phyloP scores from a whole-genome alignment of 202 grass and related monocot species.

The Zizania palustris region DNA sequence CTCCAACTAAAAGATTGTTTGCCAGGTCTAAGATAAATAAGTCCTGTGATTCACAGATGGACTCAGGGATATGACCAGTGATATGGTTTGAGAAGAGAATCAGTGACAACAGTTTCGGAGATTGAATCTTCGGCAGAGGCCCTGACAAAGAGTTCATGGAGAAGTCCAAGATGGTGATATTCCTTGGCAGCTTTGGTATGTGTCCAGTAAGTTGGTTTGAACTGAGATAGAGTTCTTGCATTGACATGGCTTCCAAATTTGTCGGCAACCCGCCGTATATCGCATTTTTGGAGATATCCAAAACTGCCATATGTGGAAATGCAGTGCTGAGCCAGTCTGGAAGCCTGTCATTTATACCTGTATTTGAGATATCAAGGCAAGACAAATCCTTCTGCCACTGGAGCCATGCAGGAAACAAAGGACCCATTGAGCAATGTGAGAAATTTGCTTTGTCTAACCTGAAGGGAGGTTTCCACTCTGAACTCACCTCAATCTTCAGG shows the following conservation, averaged over 20 bases:
- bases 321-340: conserved; percentile 43
- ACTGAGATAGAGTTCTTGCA: background rate
- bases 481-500: background rate
- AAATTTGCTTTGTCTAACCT: background rate
- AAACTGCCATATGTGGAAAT: background rate
- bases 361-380: background rate
- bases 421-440: conserved; percentile 41
- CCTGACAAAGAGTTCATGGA: conserved; percentile 24
- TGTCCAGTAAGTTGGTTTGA: conserved; percentile 30
- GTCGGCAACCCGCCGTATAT: conserved; percentile 13
- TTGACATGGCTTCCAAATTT: conserved; percentile 3
- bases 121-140: conserved; percentile 3
- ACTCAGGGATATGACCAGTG: background rate
- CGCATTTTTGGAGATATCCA: conserved; percentile 24
- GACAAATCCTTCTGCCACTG: background rate
- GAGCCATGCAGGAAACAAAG: conserved; percentile 46
- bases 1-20: conserved; percentile 22
- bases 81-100: background rate
- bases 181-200: conserved; percentile 23
- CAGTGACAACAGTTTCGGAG: background rate
- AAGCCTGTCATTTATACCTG: conserved; percentile 13
- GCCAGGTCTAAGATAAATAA: conserved; percentile 12
- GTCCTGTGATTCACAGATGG: background rate
- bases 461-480: conserved; percentile 40
- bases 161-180: background rate